Evolutionary conservation across 768 basidiomycete species (phyloP).

Genomic region (Amanita exitialis): DNA sequence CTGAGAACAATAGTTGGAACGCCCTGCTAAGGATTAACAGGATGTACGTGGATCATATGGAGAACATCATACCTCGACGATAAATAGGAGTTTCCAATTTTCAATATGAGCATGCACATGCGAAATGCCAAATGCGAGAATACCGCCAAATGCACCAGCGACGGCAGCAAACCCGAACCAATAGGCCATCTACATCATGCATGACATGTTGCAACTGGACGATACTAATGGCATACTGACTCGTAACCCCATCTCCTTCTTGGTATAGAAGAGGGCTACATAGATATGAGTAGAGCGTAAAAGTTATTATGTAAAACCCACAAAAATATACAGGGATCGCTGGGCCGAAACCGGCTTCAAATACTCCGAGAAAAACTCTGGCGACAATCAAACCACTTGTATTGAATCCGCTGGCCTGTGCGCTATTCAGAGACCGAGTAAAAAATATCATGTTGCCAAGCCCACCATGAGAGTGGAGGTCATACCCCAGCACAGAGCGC

Average conservation of each 20-base stretch:
- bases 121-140: slow-evolving; percentile 74
- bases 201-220: background rate
- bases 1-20: slow-evolving; percentile 59
- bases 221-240: slow-evolving; percentile 20
- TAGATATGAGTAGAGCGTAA: background rate
- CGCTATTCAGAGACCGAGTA: background rate
- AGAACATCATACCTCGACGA: slow-evolving; percentile 45
- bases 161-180: slow-evolving; percentile 84
- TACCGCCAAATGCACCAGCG: slow-evolving; percentile 79
- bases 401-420: slow-evolving; percentile 50
- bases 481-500: slow-evolving; percentile 68
- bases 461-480: slow-evolving; percentile 63
- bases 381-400: slow-evolving; percentile 48
- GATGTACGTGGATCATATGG: background rate
- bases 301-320: slow-evolving; percentile 21
- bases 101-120: slow-evolving; percentile 38
- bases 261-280: slow-evolving; percentile 71
- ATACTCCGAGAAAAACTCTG: slow-evolving; percentile 59
- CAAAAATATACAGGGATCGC: slow-evolving; percentile 73
- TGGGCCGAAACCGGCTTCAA: slow-evolving; percentile 73
- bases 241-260: slow-evolving; percentile 60
- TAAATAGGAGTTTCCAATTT: slow-evolving; percentile 59
- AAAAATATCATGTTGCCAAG: background rate
- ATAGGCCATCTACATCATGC: slow-evolving; percentile 43
- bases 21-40: slow-evolving; percentile 30